Conservation (phyloP, 805 yeast genomes). For the Schwanniomyces yamadae region DNA sequence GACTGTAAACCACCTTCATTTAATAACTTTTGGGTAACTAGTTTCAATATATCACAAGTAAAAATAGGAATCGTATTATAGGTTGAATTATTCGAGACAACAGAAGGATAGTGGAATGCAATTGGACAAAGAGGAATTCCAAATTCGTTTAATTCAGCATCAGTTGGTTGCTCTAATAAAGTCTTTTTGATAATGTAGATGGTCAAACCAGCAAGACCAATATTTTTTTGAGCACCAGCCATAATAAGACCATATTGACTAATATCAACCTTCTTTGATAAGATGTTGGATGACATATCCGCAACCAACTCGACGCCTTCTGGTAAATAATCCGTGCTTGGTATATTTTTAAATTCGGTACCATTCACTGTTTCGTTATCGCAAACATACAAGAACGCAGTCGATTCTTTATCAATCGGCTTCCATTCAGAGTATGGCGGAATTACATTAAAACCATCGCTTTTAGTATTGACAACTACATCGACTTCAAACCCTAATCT, state of each 20-base stretch:
- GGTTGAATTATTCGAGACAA: slow-evolving; percentile 84
- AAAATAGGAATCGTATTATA: slow-evolving; percentile 96
- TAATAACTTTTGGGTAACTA: slow-evolving; percentile 67
- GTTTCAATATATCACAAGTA: slow-evolving; percentile 79
- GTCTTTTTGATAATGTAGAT: slow-evolving; percentile 85
- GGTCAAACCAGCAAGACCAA: slow-evolving; percentile 95
- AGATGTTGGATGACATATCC: slow-evolving; percentile 91
- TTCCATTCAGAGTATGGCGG: slow-evolving; percentile 70
- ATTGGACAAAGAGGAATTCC: slow-evolving; percentile 83
- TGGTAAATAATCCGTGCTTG: slow-evolving; percentile 57
- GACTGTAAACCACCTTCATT: slow-evolving; percentile 67
- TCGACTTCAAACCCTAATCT: slow-evolving; percentile 79
- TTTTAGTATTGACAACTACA: slow-evolving; percentile 64
- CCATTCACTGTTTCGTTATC: slow-evolving; percentile 98
- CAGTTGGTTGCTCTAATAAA: slow-evolving; percentile 65
- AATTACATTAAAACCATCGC: slow-evolving; percentile 59
- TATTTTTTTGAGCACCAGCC: slow-evolving; percentile 99
- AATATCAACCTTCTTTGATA: slow-evolving; percentile 79
- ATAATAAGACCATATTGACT: slow-evolving; percentile 82
- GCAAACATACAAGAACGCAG: slow-evolving; percentile 86
- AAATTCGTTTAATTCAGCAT: slow-evolving; percentile 55
- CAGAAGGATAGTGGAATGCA: slow-evolving; percentile 84
- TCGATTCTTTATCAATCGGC: slow-evolving; percentile 50
- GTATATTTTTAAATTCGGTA: slow-evolving; percentile 64
- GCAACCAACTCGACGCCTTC: slow-evolving; percentile 78